Percentiles rank a stretch among this genome's conserved stretches.
These are phyloP conservation scores for Penicillium sp. DNA, from an alignment of 2,329 filamentous ascomycete species.

Conservation along the genomic window DNA sequence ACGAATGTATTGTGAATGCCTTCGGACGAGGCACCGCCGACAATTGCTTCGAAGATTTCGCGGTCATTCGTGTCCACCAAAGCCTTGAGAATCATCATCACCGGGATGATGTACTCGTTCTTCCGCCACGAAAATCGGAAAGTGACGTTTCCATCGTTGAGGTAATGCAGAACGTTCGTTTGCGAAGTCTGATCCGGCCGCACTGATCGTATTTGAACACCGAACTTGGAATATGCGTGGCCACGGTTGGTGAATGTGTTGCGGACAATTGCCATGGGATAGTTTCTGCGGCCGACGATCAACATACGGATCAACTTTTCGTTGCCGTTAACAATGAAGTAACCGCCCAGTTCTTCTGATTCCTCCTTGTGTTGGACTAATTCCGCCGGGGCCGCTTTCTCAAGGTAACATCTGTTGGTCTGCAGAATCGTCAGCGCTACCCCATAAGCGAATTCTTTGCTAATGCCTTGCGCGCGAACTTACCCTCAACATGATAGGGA, in stretches of 20 bases:
- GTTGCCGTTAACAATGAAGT: conserved; percentile 97
- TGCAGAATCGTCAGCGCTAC: conserved; percentile 39
- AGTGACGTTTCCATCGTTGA: conserved; percentile 93
- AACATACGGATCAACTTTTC: conserved; percentile 96
- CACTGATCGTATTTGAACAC: conserved; percentile 89
- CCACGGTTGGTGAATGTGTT: conserved; percentile 89
- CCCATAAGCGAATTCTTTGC: neutral
- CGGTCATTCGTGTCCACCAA: conserved; percentile 94
- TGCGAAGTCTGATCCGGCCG: conserved; percentile 98
- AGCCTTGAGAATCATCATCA: conserved; percentile 96
- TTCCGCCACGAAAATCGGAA: conserved; percentile 99
- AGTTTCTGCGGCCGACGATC: conserved; percentile 88
- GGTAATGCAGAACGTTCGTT: conserved; percentile 95
- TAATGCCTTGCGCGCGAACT: conserved; percentile 30
- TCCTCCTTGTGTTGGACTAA: conserved; percentile 91
- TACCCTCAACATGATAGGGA: conserved; percentile 93
- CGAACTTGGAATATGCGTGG: conserved; percentile 82
- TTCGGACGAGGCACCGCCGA: conserved; percentile 77
- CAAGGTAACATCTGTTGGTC: conserved; percentile 89
- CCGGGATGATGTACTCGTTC: conserved; percentile 92
- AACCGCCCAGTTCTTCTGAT: conserved; percentile 92
- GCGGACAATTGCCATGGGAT: conserved; percentile 90
- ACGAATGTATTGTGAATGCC: conserved; percentile 88
- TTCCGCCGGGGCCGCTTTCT: conserved; percentile 79
- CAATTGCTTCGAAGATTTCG: conserved; percentile 92